phyloP scores from a whole-genome alignment of 371 early-diverging fungal species.

The Circinella minor region DNA sequence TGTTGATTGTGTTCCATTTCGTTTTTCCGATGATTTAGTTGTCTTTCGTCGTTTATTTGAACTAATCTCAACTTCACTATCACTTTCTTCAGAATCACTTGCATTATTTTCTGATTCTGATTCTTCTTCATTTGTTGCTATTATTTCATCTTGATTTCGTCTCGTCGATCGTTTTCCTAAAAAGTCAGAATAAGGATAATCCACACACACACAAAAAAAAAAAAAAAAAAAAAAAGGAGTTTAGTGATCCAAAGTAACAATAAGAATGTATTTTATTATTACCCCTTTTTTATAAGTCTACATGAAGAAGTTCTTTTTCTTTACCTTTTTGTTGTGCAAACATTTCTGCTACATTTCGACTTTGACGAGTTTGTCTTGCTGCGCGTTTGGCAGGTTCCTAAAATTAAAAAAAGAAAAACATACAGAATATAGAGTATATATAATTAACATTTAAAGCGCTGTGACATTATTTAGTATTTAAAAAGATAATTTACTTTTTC shows the following conservation, averaged over 20 bases:
- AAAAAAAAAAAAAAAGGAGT: background rate
- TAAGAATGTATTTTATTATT: background rate
- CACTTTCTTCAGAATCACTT: slow-evolving; percentile 9
- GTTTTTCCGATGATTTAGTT: slow-evolving; percentile 8
- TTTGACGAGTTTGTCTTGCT: background rate
- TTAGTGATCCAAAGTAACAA: no score
- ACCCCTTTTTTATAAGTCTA: no score
- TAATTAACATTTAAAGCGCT: background rate
- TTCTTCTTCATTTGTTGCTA: slow-evolving; percentile 3
- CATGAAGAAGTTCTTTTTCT: no score
- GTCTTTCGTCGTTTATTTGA: slow-evolving; percentile 21
- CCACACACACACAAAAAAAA: background rate
- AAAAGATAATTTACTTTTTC: background rate
- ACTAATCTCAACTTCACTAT: slow-evolving; percentile 16
- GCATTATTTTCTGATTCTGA: background rate
- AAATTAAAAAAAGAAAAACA: background rate
- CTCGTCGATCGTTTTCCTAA: background rate
- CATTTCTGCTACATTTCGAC: slow-evolving; percentile 10
- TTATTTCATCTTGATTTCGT: background rate
- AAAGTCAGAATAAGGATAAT: no score
- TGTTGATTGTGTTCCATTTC: slow-evolving; percentile 8
- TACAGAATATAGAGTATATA: background rate
- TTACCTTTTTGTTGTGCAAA: slow-evolving; percentile 13
- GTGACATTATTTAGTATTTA: no score
- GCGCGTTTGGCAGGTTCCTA: slow-evolving; percentile 3